Conservation (phyloP, 108 stramenopile genomes). For the Aurantiochytrium sp. region DNA sequence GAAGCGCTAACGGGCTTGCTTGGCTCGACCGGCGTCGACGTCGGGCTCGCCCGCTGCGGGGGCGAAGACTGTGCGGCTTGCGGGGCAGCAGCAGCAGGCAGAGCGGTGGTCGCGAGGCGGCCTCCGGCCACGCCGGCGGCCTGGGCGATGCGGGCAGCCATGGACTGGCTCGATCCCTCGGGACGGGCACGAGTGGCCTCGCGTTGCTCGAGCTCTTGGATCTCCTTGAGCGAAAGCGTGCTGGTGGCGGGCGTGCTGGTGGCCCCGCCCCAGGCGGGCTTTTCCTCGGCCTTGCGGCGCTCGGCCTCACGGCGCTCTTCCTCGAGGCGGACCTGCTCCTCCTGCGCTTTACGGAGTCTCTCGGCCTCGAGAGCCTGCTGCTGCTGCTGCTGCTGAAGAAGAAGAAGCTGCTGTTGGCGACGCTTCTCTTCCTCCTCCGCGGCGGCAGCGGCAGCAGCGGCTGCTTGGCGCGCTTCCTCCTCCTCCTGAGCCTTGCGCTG, state of each 20-base stretch:
- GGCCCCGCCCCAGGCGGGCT: constrained; percentile 13
- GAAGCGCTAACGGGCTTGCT: background rate
- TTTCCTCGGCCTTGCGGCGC: constrained; percentile 19
- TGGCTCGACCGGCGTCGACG: background rate
- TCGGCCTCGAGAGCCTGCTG: background rate
- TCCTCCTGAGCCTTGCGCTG: constrained; percentile 33
- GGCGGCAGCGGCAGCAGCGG: background rate
- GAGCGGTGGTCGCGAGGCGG: background rate
- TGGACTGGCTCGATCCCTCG: background rate
- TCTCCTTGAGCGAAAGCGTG: background rate
- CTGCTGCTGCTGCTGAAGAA: background rate
- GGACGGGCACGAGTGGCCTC: background rate
- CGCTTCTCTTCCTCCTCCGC: background rate
- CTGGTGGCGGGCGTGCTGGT: background rate
- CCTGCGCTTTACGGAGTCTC: background rate
- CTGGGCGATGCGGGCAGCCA: constrained; percentile 5
- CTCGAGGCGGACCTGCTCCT: background rate
- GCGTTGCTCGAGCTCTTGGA: constrained; percentile 17
- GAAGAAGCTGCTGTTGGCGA: too few species aligned
- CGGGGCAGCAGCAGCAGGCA: background rate
- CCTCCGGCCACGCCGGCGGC: background rate
- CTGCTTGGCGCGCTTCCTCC: constrained; percentile 27
- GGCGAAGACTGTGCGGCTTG: background rate
- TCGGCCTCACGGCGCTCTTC: background rate
- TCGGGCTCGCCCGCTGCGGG: background rate